Conservation (phyloP, 2,329 filamentous ascomycete genomes). For the Fusarium irregulare region DNA sequence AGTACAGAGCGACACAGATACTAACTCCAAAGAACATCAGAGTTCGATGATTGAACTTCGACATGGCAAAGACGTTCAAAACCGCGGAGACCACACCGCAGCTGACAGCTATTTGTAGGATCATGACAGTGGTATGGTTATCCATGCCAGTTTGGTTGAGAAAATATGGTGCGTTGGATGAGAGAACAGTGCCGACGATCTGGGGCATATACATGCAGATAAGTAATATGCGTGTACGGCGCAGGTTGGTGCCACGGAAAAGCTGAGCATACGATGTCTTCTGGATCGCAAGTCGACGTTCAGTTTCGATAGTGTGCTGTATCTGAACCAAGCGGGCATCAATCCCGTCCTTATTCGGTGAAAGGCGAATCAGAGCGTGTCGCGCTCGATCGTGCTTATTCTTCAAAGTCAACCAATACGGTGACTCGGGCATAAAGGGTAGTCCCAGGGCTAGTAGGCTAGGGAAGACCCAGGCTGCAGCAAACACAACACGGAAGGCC, state of each 20-base stretch:
- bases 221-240: conserved; percentile 1
- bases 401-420: conserved; percentile 3
- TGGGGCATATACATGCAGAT: conserved; percentile 16
- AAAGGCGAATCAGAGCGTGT: background rate
- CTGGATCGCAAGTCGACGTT: background rate
- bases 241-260: conserved; percentile 3
- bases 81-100: background rate
- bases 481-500: conserved; percentile 15
- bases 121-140: conserved; percentile 5
- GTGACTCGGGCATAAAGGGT: conserved; percentile 6
- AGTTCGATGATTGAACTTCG: conserved; percentile 1
- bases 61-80: conserved; percentile 2
- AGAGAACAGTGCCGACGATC: conserved; percentile 6
- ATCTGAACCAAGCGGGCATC: conserved; percentile 7
- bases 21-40: conserved; percentile 9
- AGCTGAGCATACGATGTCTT: conserved; percentile 3
- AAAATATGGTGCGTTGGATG: conserved; percentile 13
- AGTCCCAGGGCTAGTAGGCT: conserved; percentile 2
- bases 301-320: conserved; percentile 6
- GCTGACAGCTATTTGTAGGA: conserved; percentile 5
- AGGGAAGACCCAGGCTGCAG: conserved; percentile 1
- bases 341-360: background rate
- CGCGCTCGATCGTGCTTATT: background rate
- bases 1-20: conserved; percentile 1
- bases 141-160: conserved; percentile 14